Conservation (phyloP, 1,139 yeast genomes). For the Chernovozyma aurita region DNA sequence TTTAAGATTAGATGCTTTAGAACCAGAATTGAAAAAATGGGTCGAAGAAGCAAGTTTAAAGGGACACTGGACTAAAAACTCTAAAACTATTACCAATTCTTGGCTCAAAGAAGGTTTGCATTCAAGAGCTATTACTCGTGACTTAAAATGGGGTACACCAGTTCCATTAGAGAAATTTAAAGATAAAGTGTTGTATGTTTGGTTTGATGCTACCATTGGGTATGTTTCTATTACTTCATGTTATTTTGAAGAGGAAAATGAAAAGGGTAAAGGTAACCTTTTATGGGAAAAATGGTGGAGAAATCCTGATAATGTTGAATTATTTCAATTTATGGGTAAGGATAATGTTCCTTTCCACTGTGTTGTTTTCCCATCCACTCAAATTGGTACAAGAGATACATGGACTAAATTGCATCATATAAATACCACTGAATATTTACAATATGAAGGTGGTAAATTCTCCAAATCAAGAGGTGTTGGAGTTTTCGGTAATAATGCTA, state of each 20-base stretch:
- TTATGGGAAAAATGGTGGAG: conserved; percentile 90
- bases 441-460: conserved; percentile 96
- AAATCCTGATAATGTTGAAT: conserved; percentile 73
- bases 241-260: conserved; percentile 53
- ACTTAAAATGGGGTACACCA: conserved; percentile 97
- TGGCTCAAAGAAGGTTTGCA: conserved; percentile 93
- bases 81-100: conserved; percentile 78
- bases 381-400: conserved; percentile 77
- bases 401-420: conserved; percentile 94
- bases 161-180: conserved; percentile 83
- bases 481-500: conserved; percentile 96
- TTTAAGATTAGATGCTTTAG: conserved; percentile 77
- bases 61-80: conserved; percentile 91
- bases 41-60: conserved; percentile 56
- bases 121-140: conserved; percentile 96
- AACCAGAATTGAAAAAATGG: conserved; percentile 73
- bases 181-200: conserved; percentile 89
- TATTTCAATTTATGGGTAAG: conserved; percentile 98
- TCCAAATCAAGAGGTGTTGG: conserved; percentile 96
- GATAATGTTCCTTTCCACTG: conserved; percentile 99
- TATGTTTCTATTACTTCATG: conserved; percentile 94
- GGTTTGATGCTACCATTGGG: conserved; percentile 99
- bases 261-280: conserved; percentile 19
- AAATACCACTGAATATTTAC: conserved; percentile 92
- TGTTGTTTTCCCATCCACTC: conserved; percentile 92